Base-by-base conservation (phyloP, 768 basidiomycete genomes). In the Lentinula raphanica region DNA sequence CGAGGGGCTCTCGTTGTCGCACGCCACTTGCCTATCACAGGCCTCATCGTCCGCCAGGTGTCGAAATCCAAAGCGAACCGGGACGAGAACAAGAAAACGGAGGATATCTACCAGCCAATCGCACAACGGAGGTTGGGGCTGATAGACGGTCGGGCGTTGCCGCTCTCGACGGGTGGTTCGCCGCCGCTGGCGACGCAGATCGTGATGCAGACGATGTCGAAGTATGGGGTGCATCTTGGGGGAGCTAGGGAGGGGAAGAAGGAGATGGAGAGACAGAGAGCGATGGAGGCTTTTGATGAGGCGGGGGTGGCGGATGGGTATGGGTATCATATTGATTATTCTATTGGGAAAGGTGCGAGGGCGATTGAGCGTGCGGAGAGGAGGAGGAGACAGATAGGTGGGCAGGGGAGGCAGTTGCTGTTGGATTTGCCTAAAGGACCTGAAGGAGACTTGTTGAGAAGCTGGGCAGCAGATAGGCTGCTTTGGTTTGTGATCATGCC, bases 401-500 rank as follows among this genome's bases (percentile, higher is more conserved):
- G 51, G 13, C 21, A 25, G n/a, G 51, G 35, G 7, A 53, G 51
- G 28, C 51, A 53, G 23, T 23, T 39, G 1, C 8, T 17, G 21
- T 40, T 53, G 51, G 51, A 25, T 13, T 13, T 39, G 11, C 51
- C 51, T 2, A 36, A 39, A 15, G 51, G 51, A 27, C 21, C 23
- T 53, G 51, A 53, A 25, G 51, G 51, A 12, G 51, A 40, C 11
- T 17, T 39, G 1, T 40, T 53, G 36, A 36, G 27, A 25, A 39
- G 6, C 4, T 53, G 51, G 51, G 51, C 51, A 5, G 23, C 25
- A 15, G 51, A 53, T 27, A 36, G 36, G 27, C 23, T 28, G 23
- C 36, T 53, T 11, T 53, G 51, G 51, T 25, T 53, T 15, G 51
- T 53, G 9, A 53, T 53, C 19, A 53, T 53, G 32, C 15, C 32